These are phyloP conservation scores for Canavalia ensiformis DNA, from an alignment of 306 rosid genomes.

Conservation along the genomic window DNA sequence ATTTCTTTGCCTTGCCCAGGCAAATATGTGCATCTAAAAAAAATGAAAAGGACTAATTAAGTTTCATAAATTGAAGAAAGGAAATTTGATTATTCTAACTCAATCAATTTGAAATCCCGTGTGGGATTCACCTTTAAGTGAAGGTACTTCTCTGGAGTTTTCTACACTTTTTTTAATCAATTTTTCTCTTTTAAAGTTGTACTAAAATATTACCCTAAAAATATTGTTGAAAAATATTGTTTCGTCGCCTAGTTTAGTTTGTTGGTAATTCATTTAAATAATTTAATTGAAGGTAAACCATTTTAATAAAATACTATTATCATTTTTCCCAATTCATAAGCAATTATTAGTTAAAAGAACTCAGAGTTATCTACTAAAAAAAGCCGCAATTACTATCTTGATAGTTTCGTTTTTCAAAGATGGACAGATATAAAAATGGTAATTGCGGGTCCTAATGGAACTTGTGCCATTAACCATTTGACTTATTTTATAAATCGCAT, in stretches of 20 bases:
- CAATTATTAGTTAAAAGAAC: not conserved
- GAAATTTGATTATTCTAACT: slow-evolving; percentile 15
- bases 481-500: slow-evolving; percentile 30
- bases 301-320: not conserved
- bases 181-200: not conserved
- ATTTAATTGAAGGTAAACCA: not conserved
- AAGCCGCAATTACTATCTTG: not conserved
- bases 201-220: not conserved
- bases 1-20: not conserved
- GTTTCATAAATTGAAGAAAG: slow-evolving; percentile 21
- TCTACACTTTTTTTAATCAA: not conserved
- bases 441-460: slow-evolving; percentile 40
- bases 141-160: not conserved
- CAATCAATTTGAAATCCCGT: slow-evolving; percentile 16
- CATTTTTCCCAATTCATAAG: not conserved
- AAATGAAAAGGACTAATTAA: slow-evolving; percentile 16
- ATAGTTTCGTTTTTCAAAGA: slow-evolving; percentile 25
- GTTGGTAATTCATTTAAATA: not conserved
- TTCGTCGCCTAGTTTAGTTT: slow-evolving; percentile 7
- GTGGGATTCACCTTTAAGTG: not conserved
- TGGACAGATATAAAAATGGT: slow-evolving; percentile 10
- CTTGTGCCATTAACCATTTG: slow-evolving; percentile 49
- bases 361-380: not conserved
- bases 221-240: not conserved
- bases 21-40: slow-evolving; percentile 2